These are phyloP conservation scores for Hyphodiscus sp. DNA, from an alignment of 2,329 filamentous ascomycete genomes.

Conservation along the genomic window DNA sequence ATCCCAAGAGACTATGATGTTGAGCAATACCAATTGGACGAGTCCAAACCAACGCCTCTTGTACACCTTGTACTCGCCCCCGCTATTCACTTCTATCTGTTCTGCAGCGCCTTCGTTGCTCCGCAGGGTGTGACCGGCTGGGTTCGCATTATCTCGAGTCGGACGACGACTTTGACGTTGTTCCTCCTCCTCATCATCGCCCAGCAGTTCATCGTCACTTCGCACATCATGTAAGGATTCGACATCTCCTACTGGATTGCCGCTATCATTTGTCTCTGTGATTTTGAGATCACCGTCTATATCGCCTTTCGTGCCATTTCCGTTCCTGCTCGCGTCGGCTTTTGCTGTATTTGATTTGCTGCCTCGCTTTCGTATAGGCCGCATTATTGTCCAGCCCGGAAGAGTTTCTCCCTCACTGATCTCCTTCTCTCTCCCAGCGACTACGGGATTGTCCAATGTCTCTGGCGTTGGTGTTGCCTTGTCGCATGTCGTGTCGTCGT, in stretches of 20 bases:
- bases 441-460: background rate
- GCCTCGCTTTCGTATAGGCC: constrained; percentile 13
- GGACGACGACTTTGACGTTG: too few species aligned
- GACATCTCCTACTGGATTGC: constrained; percentile 14
- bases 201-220: constrained; percentile 27
- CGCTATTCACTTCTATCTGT: constrained; percentile 1
- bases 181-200: constrained; percentile 12
- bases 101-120: constrained; percentile 1
- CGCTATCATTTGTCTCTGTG: constrained; percentile 12
- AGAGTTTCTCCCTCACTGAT: constrained; percentile 5
- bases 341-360: constrained; percentile 1
- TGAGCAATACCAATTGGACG: constrained; percentile 75
- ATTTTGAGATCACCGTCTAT: constrained; percentile 13
- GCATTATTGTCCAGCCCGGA: constrained; percentile 23
- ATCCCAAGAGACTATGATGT: constrained; percentile 93
- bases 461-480: background rate
- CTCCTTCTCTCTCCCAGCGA: background rate
- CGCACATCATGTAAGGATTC: constrained; percentile 22
- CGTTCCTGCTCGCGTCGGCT: constrained; percentile 5
- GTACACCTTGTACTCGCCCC: constrained; percentile 52
- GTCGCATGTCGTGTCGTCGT: background rate
- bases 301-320: constrained; percentile 5
- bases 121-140: background rate
- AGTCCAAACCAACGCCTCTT: constrained; percentile 87
- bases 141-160: constrained; percentile 2